Evolutionary conservation across 2,329 filamentous ascomycete species (phyloP), one percentile per base, ranked within the genome.

Genomic region (Trichoderma cornu-damae): DNA sequence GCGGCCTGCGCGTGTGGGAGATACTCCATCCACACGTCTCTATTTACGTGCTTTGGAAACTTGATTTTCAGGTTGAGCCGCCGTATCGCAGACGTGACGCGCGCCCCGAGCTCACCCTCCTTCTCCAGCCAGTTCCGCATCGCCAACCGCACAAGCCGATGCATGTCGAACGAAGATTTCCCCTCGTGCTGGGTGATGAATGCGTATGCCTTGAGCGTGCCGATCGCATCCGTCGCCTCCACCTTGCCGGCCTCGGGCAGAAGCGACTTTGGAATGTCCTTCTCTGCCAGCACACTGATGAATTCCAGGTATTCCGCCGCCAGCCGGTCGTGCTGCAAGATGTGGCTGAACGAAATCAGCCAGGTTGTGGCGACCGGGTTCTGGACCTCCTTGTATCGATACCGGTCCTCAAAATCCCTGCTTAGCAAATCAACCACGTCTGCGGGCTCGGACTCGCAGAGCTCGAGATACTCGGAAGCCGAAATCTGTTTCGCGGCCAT

Each of bases 341-440:
- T 70, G 3, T 72, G 63, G 0, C 61, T 12, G 49, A 72, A 74
- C 0, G 70, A 71, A 2, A 73, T 68, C 1, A 69, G 60, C 70
- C 67, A 73, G 0, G 70, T 73, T 2, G 63, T 66, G 2, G 65
- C 65, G 0, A 73, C 57, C 0, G 68, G 63, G 46, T 72, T 72
- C 12, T 53, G 14, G 2, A 58, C 62, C 3, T 24, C 52, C 6
- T 58, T 46, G 46, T 72, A 70, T 4, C 68, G 64, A 6, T 59
- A 24, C 2, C 47, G 60, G n/a, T 72, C 68, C 14, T 69, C 59
- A 24, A 74, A 74, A 7, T 68, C 59, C 24, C 59, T 52, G 35
- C 66, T 72, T 0, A 74, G 60, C 1, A 72, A 28, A 1, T 62
- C 42, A 2, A 67, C 59, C 9, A 65, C 18, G 3, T 46, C 58